A percentile compares a stretch with the other conserved stretches of the same genome.
Conservation (phyloP, 257 asterid genomes). For the Perilla frutescens region DNA sequence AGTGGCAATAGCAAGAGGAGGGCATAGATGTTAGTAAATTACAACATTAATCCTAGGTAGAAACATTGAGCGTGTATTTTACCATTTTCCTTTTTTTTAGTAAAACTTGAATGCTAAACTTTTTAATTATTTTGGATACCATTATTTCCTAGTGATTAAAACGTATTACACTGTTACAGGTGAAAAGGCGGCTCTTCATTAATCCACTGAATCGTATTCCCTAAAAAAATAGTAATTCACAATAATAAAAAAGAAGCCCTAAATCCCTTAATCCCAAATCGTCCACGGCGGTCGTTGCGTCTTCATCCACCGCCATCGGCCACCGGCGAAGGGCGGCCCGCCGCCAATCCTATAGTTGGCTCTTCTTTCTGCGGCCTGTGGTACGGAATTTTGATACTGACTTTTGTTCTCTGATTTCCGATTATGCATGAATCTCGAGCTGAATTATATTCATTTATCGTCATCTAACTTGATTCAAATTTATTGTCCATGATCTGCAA, state of each 20-base stretch:
- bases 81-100: conserved; percentile 60
- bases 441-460: not conserved
- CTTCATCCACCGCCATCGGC: not conserved
- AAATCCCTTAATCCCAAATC: not conserved
- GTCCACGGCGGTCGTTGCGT: not conserved
- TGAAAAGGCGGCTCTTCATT: not conserved
- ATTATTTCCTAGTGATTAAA: no score
- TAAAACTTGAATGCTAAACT: conserved; percentile 6
- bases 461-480: not conserved
- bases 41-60: no score
- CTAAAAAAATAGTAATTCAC: not conserved
- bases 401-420: not conserved
- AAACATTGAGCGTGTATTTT: no score
- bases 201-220: not conserved
- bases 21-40: no score
- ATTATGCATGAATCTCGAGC: conserved; percentile 2
- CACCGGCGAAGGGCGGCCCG: not conserved
- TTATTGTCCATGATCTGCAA: not conserved
- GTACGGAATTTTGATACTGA: not conserved
- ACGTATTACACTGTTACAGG: no score
- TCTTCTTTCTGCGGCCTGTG: not conserved
- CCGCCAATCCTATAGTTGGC: not conserved
- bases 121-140: no score
- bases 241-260: not conserved
- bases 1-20: no score